Evolutionary conservation across 192 early-diverging fungal species (phyloP), one percentile per base, ranked within the genome.

Genomic region (Podila epigama): DNA sequence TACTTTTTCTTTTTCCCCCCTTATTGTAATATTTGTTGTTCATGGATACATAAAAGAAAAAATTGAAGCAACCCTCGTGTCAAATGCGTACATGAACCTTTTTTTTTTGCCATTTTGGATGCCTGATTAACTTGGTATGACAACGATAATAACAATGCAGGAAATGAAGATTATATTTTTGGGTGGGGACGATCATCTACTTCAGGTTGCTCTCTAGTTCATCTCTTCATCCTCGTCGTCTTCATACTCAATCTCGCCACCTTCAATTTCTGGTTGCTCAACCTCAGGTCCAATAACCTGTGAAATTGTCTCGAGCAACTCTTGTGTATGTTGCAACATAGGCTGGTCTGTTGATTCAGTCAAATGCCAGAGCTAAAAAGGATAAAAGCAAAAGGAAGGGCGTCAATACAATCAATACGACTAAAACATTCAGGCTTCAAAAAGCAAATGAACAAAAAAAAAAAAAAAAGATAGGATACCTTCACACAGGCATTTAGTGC

Each of bases 401-500:
- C n/a, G n/a, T n/a, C n/a, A n/a, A n/a, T n/a, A n/a, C n/a, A n/a
- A n/a, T n/a, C n/a, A n/a, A n/a, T n/a, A n/a, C n/a, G n/a, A n/a
- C n/a, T n/a, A n/a, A n/a, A n/a, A n/a, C n/a, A n/a, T n/a, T n/a
- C n/a, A n/a, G n/a, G n/a, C n/a, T n/a, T n/a, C n/a, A n/a, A n/a
- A n/a, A n/a, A n/a, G n/a, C n/a, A n/a, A n/a, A n/a, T 20, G 25
- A 67, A 41, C 44, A 64, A 29, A 32, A 64, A 34, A 60, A 37
- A 34, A 67, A 69, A 56, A 48, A 52, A 29, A 22, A 48, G 37
- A 57, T 58, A 63, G 65, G 44, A 73, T 73, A 92, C 88, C 79
- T 89, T 87, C 20, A 90, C 66, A 7, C 88, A 83, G 15, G 79
- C 65, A 41, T 94, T 91, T 56, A 94, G 85, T 80, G 92, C 93